phyloP scores from a whole-genome alignment of 345 rosid genomes.

The Euphorbia lathyris region DNA sequence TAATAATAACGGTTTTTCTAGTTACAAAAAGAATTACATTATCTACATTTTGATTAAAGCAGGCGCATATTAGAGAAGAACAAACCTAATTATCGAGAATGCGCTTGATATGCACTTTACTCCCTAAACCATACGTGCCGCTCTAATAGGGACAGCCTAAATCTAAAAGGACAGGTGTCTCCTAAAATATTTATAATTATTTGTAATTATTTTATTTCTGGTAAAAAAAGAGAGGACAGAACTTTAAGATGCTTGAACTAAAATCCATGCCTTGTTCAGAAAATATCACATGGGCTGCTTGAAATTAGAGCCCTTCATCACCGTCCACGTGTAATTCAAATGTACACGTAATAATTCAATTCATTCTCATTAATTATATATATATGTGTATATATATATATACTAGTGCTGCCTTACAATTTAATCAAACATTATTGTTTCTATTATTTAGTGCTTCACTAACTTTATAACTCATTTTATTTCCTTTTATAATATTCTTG shows the following conservation, averaged over 20 bases:
- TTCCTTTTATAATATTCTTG: background rate
- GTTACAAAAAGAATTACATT: background rate
- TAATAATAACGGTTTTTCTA: background rate
- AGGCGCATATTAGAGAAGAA: background rate
- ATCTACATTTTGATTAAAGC: background rate
- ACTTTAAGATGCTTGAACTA: conserved; percentile 21
- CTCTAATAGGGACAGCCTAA: background rate
- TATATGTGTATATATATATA: too few relatives aligned
- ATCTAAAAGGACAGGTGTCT: conserved; percentile 13
- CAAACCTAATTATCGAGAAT: conserved; percentile 1
- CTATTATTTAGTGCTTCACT: background rate
- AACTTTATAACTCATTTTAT: background rate
- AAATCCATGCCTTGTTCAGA: conserved; percentile 6
- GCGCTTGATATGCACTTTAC: background rate
- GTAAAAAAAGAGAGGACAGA: conserved; percentile 9
- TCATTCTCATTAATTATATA: too few relatives aligned
- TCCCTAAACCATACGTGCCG: background rate
- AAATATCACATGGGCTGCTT: conserved; percentile 15
- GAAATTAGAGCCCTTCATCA: background rate
- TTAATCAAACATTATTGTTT: background rate
- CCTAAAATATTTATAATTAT: too few relatives aligned
- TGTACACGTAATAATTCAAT: conserved; percentile 9
- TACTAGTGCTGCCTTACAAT: background rate
- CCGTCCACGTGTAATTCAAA: conserved; percentile 1
- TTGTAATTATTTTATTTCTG: background rate